A percentile compares a stretch with the other conserved stretches of the same genome.
Conservation (phyloP, 306 rosid genomes). For the Mimosa pudica region DNA sequence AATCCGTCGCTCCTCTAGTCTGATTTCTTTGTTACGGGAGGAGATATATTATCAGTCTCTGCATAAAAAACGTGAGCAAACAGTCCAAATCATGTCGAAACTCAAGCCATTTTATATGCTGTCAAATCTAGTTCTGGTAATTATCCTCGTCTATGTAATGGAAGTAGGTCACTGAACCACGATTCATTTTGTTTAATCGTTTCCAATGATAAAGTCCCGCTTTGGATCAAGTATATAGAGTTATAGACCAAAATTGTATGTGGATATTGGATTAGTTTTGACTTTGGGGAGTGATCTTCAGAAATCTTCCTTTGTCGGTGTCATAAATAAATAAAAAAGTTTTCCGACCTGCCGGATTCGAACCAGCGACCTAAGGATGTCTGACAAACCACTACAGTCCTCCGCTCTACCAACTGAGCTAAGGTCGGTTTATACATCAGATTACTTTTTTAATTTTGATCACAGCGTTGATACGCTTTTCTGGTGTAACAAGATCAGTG, state of each 20-base stretch:
- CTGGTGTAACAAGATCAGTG: too few species aligned
- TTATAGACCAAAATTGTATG: not conserved
- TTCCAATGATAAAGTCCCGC: not conserved
- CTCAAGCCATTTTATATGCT: not conserved
- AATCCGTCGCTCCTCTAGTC: not conserved
- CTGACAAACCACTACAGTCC: slow-evolving; percentile 43
- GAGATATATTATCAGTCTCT: too few species aligned
- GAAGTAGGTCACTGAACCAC: not conserved
- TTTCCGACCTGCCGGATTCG: slow-evolving; percentile 50
- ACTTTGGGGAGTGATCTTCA: not conserved
- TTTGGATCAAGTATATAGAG: not conserved
- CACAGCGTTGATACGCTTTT: too few species aligned
- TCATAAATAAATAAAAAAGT: not conserved
- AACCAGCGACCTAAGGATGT: slow-evolving; percentile 50
- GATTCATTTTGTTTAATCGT: not conserved
- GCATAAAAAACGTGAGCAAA: too few species aligned
- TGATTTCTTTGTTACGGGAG: not conserved
- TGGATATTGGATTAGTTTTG: not conserved
- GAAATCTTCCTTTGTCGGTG: not conserved
- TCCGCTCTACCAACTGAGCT: slow-evolving; percentile 58
- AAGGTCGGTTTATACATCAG: slow-evolving; percentile 32
- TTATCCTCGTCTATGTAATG: not conserved
- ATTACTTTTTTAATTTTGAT: too few species aligned
- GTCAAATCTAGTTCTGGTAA: not conserved
- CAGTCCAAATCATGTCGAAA: not conserved